A percentile compares a stretch with the other conserved stretches of the same genome.
Evolutionary conservation across 2,329 filamentous ascomycete species (phyloP).

Genomic region (Aspergillaceae sp.): DNA sequence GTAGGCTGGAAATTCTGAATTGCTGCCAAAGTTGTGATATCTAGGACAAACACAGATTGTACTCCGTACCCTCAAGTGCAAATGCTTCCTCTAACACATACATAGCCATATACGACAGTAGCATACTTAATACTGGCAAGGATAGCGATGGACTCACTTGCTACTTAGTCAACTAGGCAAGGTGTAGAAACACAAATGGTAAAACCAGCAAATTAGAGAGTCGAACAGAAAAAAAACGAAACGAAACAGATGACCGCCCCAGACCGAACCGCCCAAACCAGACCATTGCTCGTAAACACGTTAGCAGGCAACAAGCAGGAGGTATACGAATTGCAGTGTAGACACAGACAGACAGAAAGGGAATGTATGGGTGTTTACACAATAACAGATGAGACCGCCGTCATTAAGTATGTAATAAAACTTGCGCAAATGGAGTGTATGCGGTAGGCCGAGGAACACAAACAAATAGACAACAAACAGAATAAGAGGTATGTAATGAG

Average conservation of each 20-base stretch:
- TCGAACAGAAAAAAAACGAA: slow-evolving; percentile 5
- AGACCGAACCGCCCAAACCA: slow-evolving; percentile 15
- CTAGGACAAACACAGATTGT: too few relatives aligned
- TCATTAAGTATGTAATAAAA: background rate
- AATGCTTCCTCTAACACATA: too few relatives aligned
- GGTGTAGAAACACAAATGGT: too few relatives aligned
- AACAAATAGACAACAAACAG: slow-evolving; percentile 2
- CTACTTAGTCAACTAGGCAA: too few relatives aligned
- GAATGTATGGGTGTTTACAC: background rate
- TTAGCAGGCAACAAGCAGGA: slow-evolving; percentile 9
- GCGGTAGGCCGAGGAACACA: background rate
- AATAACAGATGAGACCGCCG: background rate
- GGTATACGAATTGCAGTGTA: slow-evolving; percentile 1
- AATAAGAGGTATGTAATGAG: slow-evolving; percentile 2
- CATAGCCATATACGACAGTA: too few relatives aligned
- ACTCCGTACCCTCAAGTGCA: too few relatives aligned
- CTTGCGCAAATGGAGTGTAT: background rate
- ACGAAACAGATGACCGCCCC: slow-evolving; percentile 15
- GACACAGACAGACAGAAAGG: slow-evolving; percentile 6
- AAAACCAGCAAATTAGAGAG: background rate
- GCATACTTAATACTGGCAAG: too few relatives aligned
- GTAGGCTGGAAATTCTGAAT: too few relatives aligned
- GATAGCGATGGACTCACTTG: too few relatives aligned
- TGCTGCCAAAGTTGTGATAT: too few relatives aligned
- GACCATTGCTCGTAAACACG: slow-evolving; percentile 20